These are phyloP conservation scores for Cephalotrichum gorgonifer DNA, from an alignment of 2,329 filamentous ascomycete genomes.

Conservation along the genomic window DNA sequence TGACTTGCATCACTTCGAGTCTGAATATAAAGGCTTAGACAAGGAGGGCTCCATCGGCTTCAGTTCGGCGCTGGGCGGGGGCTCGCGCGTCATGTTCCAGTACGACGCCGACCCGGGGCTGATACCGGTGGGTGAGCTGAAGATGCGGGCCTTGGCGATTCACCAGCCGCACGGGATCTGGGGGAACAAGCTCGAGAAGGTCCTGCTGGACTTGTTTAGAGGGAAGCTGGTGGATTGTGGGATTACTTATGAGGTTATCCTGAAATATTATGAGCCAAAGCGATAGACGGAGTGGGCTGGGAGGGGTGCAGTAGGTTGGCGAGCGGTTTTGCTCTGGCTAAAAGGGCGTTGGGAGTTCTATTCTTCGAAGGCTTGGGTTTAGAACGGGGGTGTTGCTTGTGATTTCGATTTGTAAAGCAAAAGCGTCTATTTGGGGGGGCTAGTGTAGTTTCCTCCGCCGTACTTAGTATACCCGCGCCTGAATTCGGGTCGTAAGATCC, in stretches of 20 bases:
- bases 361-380: neutral
- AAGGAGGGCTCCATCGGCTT: neutral
- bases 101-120: neutral
- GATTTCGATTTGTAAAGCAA: neutral
- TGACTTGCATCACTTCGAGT: conserved; percentile 1
- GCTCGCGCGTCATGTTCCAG: neutral
- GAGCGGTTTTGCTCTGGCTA: neutral
- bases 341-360: neutral
- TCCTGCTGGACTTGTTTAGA: neutral
- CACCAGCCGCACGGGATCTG: neutral
- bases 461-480: too few species aligned
- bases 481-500: too few species aligned
- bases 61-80: neutral
- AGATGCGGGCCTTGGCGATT: neutral
- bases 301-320: too few species aligned
- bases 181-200: neutral
- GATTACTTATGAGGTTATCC: neutral
- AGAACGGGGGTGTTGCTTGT: neutral
- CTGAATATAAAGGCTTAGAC: neutral
- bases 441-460: too few species aligned
- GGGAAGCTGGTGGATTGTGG: too few species aligned
- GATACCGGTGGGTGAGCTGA: neutral
- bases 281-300: neutral
- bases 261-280: neutral
- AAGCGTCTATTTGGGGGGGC: too few species aligned